Conservation (phyloP, 2,329 filamentous ascomycete genomes). For the Neofusicoccum umdonicola region DNA sequence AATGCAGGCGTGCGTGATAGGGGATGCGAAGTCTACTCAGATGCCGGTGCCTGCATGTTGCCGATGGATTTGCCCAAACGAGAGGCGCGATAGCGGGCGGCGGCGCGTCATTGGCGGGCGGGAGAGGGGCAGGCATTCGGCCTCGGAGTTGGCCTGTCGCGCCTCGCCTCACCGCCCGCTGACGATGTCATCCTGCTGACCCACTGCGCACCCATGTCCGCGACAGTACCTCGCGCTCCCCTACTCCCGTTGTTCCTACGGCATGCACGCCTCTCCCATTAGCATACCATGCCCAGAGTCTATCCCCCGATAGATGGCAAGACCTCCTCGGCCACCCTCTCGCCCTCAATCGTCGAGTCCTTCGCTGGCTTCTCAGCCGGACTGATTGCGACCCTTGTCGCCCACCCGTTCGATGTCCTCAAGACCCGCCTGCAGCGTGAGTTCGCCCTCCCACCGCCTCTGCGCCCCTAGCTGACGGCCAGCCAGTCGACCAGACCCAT, state of each 20-base stretch:
- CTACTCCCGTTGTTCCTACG: constrained; percentile 8
- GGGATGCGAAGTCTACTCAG: too few species aligned
- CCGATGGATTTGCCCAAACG: not conserved
- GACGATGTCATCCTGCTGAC: constrained; percentile 12
- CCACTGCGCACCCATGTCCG: constrained; percentile 5
- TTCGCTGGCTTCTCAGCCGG: constrained; percentile 89
- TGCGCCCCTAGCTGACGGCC: not conserved
- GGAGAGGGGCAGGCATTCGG: constrained; percentile 5
- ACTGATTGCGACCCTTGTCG: constrained; percentile 76
- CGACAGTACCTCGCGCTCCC: constrained; percentile 9
- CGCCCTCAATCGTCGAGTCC: constrained; percentile 78
- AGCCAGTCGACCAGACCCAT: constrained; percentile 17
- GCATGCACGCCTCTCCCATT: constrained; percentile 14
- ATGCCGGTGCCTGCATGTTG: not conserved
- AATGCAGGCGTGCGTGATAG: too few species aligned
- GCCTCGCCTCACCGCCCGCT: constrained; percentile 8
- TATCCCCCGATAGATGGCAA: constrained; percentile 48
- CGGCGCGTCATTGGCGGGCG: constrained; percentile 6
- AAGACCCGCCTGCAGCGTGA: constrained; percentile 92
- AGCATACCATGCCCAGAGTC: constrained; percentile 46
- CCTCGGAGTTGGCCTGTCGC: not conserved
- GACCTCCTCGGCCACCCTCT: constrained; percentile 36
- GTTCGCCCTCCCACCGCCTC: constrained; percentile 22
- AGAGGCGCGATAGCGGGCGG: not conserved
- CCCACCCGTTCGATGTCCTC: constrained; percentile 91